These are phyloP conservation scores for Talaromyces sp. DNA, from an alignment of 2,329 filamentous ascomycete genomes.

Conservation along the genomic window DNA sequence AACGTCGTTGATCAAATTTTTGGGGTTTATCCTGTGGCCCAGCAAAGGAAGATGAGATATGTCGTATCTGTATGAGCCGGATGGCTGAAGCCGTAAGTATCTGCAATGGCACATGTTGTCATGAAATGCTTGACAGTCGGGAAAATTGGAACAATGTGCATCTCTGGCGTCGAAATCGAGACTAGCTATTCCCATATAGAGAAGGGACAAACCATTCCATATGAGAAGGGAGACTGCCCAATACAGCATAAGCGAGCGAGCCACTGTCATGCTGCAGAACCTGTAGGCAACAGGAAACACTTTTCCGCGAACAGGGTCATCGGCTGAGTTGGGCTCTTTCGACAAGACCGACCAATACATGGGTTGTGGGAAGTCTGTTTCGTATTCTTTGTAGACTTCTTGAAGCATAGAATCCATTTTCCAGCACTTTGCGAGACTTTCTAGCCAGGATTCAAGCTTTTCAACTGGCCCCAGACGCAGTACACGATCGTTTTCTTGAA, in stretches of 20 bases:
- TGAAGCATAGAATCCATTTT: slow-evolving; percentile 29
- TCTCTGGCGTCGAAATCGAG: slow-evolving; percentile 20
- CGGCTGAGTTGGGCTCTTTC: slow-evolving; percentile 14
- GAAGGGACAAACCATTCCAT: slow-evolving; percentile 35
- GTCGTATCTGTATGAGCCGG: slow-evolving; percentile 17
- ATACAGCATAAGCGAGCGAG: slow-evolving; percentile 32
- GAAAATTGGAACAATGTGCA: slow-evolving; percentile 15
- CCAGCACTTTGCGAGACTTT: slow-evolving; percentile 30
- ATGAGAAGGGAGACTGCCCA: slow-evolving; percentile 36
- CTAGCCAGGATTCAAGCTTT: slow-evolving; percentile 22
- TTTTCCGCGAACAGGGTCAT: slow-evolving; percentile 18
- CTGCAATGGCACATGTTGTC: slow-evolving; percentile 17
- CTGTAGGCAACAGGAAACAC: slow-evolving; percentile 34
- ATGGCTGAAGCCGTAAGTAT: slow-evolving; percentile 1
- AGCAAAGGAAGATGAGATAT: slow-evolving; percentile 26
- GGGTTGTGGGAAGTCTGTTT: slow-evolving; percentile 25
- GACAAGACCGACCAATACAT: slow-evolving; percentile 34
- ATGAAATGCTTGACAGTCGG: slow-evolving; percentile 9
- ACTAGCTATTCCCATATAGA: slow-evolving; percentile 30
- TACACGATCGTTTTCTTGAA: slow-evolving; percentile 24
- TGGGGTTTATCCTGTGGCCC: slow-evolving; percentile 28
- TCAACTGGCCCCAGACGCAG: slow-evolving; percentile 21
- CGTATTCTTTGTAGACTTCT: slow-evolving; percentile 28
- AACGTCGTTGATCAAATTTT: slow-evolving; percentile 32
- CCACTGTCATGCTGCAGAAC: slow-evolving; percentile 30